A percentile compares a stretch with the other conserved stretches of the same genome.
phyloP scores from a whole-genome alignment of 768 basidiomycete species.

The Austroboletus eburneus region DNA sequence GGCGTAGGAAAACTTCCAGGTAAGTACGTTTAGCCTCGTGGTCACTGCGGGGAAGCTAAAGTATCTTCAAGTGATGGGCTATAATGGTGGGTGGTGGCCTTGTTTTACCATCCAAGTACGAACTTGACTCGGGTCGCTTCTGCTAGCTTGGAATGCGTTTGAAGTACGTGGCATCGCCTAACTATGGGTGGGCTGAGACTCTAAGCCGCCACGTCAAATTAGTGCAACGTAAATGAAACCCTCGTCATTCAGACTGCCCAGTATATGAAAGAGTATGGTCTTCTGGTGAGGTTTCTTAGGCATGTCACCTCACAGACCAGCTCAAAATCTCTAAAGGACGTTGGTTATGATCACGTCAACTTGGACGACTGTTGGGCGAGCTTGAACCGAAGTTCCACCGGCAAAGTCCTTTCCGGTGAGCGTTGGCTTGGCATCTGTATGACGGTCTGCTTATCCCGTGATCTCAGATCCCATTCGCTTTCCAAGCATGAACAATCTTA shows the following conservation, averaged over 20 bases:
- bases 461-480: slow-evolving; percentile 46
- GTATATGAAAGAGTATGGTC: slow-evolving; percentile 49
- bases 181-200: neutral
- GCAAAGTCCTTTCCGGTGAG: slow-evolving; percentile 53
- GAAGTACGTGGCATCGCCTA: slow-evolving; percentile 33
- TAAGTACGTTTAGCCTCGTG: slow-evolving; percentile 5
- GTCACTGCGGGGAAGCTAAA: slow-evolving; percentile 4
- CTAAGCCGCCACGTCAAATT: neutral
- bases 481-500: slow-evolving; percentile 53
- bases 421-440: neutral
- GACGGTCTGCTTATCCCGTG: neutral
- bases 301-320: neutral
- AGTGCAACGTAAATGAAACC: slow-evolving; percentile 58
- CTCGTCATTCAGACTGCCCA: slow-evolving; percentile 47
- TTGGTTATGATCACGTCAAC: slow-evolving; percentile 56
- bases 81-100: slow-evolving; percentile 22
- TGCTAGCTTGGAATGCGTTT: slow-evolving; percentile 63
- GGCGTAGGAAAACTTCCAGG: slow-evolving; percentile 32
- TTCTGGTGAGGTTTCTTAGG: slow-evolving; percentile 34
- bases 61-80: slow-evolving; percentile 26
- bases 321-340: slow-evolving; percentile 35
- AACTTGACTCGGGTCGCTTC: slow-evolving; percentile 2
- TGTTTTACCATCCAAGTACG: neutral
- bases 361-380: slow-evolving; percentile 64
- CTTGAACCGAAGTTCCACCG: slow-evolving; percentile 46